Conservation (phyloP, 2,329 filamentous ascomycete genomes). For the Fusarium penzigii region DNA sequence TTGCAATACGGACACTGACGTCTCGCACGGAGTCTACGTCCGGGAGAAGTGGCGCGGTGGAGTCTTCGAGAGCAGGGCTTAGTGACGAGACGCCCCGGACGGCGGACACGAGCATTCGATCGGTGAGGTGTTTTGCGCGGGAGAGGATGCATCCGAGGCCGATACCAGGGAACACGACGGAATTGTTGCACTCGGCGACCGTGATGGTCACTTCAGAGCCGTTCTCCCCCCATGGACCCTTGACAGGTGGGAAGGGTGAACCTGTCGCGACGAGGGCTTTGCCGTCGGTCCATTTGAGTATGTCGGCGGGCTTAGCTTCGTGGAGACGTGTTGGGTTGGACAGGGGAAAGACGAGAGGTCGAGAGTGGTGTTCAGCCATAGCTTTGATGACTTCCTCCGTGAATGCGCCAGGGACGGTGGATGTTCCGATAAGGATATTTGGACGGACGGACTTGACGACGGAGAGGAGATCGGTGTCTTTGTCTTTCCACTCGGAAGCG, state of each 20-base stretch:
- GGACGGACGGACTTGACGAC: constrained; percentile 73
- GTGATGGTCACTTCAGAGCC: constrained; percentile 47
- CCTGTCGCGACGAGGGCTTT: constrained; percentile 80
- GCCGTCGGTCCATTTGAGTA: constrained; percentile 77
- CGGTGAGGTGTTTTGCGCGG: constrained; percentile 66
- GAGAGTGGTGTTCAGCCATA: constrained; percentile 72
- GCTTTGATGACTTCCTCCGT: constrained; percentile 71
- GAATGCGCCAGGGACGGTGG: constrained; percentile 75
- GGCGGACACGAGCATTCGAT: constrained; percentile 81
- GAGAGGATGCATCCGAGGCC: constrained; percentile 77
- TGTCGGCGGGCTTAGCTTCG: constrained; percentile 75
- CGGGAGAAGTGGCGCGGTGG: constrained; percentile 68
- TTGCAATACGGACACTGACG: constrained; percentile 77
- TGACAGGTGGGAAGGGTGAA: constrained; percentile 76
- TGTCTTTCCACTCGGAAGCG: constrained; percentile 62
- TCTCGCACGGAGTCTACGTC: constrained; percentile 73
- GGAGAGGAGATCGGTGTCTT: constrained; percentile 59
- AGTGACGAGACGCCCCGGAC: constrained; percentile 70
- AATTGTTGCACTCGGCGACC: constrained; percentile 85
- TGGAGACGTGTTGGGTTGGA: constrained; percentile 85
- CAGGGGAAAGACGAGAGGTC: constrained; percentile 78
- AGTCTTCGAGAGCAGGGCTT: constrained; percentile 67
- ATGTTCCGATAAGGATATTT: constrained; percentile 82
- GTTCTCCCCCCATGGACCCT: constrained; percentile 53
- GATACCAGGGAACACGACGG: constrained; percentile 81